Percentiles rank a stretch among this genome's conserved stretches.
Conservation (phyloP, 2,329 filamentous ascomycete species). For the Didymella pinodella region DNA sequence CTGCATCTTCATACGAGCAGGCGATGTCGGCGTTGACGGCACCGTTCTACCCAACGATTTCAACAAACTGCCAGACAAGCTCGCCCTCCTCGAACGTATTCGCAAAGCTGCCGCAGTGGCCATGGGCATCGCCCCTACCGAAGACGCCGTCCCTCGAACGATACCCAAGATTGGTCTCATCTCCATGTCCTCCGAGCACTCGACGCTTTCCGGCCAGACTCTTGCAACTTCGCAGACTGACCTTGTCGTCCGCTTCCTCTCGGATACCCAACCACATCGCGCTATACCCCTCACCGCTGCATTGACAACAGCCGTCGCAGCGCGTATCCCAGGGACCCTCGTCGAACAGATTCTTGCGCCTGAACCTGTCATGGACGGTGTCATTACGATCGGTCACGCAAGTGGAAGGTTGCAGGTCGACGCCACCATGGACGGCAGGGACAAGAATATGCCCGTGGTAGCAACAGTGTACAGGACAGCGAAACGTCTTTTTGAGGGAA, state of each 20-base stretch:
- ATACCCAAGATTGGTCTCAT: conserved; percentile 71
- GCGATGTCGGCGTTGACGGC: conserved; percentile 60
- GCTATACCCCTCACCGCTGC: conserved; percentile 55
- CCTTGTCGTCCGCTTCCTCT: conserved; percentile 55
- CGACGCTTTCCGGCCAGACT: conserved; percentile 50
- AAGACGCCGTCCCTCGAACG: conserved; percentile 59
- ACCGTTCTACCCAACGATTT: conserved; percentile 64
- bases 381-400: conserved; percentile 52
- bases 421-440: conserved; percentile 40
- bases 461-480: conserved; percentile 50
- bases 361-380: conserved; percentile 36
- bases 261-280: conserved; percentile 55
- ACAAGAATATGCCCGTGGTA: conserved; percentile 33
- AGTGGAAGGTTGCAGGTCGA: conserved; percentile 51
- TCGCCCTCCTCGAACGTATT: conserved; percentile 65
- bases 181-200: conserved; percentile 51
- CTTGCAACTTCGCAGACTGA: conserved; percentile 47
- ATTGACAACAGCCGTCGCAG: conserved; percentile 54
- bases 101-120: conserved; percentile 63
- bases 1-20: conserved; percentile 66
- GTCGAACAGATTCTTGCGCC: conserved; percentile 44
- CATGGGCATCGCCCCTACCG: conserved; percentile 66
- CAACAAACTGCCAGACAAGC: conserved; percentile 57
- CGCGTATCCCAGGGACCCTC: conserved; percentile 47
- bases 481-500: conserved; percentile 49